These are phyloP conservation scores for Eucalyptus globulus DNA, from an alignment of 345 rosid species.

Conservation along the genomic window DNA sequence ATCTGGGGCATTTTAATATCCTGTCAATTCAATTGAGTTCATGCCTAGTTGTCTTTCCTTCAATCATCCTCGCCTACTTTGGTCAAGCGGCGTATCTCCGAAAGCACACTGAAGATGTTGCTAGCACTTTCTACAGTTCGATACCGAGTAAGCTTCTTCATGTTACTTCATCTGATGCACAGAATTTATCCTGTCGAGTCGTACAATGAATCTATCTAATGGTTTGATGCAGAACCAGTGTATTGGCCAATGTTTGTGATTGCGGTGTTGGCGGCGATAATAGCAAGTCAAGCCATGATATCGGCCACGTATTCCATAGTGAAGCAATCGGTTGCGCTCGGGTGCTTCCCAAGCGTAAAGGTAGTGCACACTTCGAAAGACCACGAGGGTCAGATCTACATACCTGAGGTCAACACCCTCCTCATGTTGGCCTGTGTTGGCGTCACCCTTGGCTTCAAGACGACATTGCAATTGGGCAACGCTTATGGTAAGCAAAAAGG, in stretches of 20 bases:
- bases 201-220: neutral
- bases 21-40: constrained; percentile 16
- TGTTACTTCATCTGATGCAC: neutral
- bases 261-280: constrained; percentile 12
- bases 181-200: neutral
- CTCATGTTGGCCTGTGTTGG: constrained; percentile 20
- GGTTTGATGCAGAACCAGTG: neutral
- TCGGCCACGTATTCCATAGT: constrained; percentile 18
- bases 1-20: constrained; percentile 18
- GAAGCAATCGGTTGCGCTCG: constrained; percentile 12
- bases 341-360: constrained; percentile 16
- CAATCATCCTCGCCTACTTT: constrained; percentile 7
- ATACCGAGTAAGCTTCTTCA: constrained; percentile 3
- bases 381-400: constrained; percentile 15
- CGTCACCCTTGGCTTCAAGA: constrained; percentile 18
- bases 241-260: constrained; percentile 20
- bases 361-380: constrained; percentile 13
- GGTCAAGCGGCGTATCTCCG: constrained; percentile 21
- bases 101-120: neutral
- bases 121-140: constrained; percentile 2
- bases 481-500: constrained; percentile 12
- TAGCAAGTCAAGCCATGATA: constrained; percentile 21
- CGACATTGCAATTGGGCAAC: constrained; percentile 9
- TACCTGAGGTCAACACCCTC: constrained; percentile 15
- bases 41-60: constrained; percentile 6